These are phyloP conservation scores for Davidsoniella australis DNA, from an alignment of 2,329 filamentous ascomycete species.

Conservation along the genomic window DNA sequence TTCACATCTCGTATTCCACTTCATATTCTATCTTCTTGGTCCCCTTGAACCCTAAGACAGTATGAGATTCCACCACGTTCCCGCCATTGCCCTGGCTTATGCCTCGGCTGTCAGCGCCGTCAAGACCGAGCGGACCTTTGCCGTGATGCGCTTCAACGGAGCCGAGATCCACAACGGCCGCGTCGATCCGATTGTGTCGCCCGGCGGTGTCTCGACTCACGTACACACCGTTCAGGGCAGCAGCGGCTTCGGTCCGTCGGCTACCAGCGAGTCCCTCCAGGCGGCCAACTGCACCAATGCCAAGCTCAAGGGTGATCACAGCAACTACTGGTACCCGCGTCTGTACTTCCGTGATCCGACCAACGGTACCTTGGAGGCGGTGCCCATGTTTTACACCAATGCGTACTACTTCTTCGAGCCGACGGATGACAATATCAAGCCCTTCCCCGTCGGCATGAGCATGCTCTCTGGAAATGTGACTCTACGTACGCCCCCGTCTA, in stretches of 20 bases:
- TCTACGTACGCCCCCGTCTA: slow-evolving; percentile 38
- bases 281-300: slow-evolving; percentile 55
- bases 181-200: slow-evolving; percentile 50
- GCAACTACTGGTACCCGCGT: slow-evolving; percentile 61
- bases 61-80: slow-evolving; percentile 22
- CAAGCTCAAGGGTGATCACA: slow-evolving; percentile 48
- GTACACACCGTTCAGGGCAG: slow-evolving; percentile 57
- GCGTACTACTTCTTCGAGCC: slow-evolving; percentile 60
- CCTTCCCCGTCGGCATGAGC: slow-evolving; percentile 54
- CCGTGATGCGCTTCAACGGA: slow-evolving; percentile 55
- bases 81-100: slow-evolving; percentile 10
- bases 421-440: slow-evolving; percentile 46
- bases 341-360: slow-evolving; percentile 50
- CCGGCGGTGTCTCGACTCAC: slow-evolving; percentile 41
- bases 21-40: no score
- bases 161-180: slow-evolving; percentile 44
- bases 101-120: slow-evolving; percentile 21
- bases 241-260: slow-evolving; percentile 45
- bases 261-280: slow-evolving; percentile 41
- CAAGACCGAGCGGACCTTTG: slow-evolving; percentile 35
- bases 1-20: no score
- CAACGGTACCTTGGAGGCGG: slow-evolving; percentile 45
- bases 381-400: slow-evolving; percentile 55
- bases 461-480: slow-evolving; percentile 51
- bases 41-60: not conserved